Percentiles rank a stretch among this genome's conserved stretches.
Evolutionary conservation across 352 stramenopile species (phyloP).

Genomic region (Pythium plurisporium): DNA sequence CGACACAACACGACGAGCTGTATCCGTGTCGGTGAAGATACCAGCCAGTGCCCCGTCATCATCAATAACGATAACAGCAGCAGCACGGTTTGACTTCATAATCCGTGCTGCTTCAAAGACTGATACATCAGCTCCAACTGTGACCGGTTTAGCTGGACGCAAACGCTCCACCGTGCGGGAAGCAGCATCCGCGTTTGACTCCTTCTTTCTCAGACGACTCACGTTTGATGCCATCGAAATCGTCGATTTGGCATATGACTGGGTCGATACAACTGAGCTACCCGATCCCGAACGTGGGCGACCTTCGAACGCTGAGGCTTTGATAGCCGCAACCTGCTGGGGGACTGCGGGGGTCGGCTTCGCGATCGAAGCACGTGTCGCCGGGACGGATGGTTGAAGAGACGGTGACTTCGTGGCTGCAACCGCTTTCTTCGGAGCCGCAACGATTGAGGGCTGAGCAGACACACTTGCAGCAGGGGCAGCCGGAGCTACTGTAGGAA

Average conservation of each 20-base stretch:
- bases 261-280: slow-evolving; percentile 63
- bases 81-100: slow-evolving; percentile 89
- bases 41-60: slow-evolving; percentile 83
- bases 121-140: slow-evolving; percentile 65
- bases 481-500: background rate
- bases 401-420: slow-evolving; percentile 10
- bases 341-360: too few relatives aligned
- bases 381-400: slow-evolving; percentile 1
- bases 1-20: slow-evolving; percentile 73
- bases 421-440: slow-evolving; percentile 10
- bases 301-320: slow-evolving; percentile 16
- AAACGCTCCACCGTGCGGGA: slow-evolving; percentile 75
- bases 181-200: slow-evolving; percentile 33
- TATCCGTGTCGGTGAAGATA: slow-evolving; percentile 94
- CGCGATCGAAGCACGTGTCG: slow-evolving; percentile 4
- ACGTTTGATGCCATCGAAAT: slow-evolving; percentile 77
- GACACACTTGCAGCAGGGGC: slow-evolving; percentile 2
- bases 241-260: slow-evolving; percentile 78
- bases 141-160: slow-evolving; percentile 87
- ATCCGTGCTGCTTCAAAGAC: slow-evolving; percentile 87
- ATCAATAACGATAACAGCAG: slow-evolving; percentile 91
- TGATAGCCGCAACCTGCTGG: slow-evolving; percentile 9
- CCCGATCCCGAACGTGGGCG: slow-evolving; percentile 67
- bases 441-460: slow-evolving; percentile 12
- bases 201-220: slow-evolving; percentile 56